These are phyloP conservation scores for Fusarium kyushuense DNA, from an alignment of 2,329 filamentous ascomycete genomes.

Conservation along the genomic window DNA sequence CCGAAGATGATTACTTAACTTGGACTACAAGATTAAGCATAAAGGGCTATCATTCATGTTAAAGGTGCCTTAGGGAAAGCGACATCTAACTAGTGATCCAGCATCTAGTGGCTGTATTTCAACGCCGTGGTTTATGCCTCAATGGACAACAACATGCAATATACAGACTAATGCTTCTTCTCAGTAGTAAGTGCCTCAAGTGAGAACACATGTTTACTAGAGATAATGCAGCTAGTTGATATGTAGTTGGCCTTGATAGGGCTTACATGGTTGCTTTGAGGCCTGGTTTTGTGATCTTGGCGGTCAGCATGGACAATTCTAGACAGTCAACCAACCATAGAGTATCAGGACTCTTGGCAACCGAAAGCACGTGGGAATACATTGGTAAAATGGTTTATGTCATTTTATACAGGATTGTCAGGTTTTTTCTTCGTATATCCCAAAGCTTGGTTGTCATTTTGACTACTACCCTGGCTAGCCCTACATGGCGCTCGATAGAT, in stretches of 20 bases:
- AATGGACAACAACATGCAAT: background rate
- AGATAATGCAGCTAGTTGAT: background rate
- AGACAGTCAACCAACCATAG: background rate
- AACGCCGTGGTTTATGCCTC: background rate
- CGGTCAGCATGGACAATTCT: constrained; percentile 17
- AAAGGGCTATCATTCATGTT: background rate
- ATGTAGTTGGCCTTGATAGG: background rate
- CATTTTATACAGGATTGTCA: background rate
- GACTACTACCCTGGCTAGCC: background rate
- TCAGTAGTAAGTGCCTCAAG: background rate
- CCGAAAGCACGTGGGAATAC: background rate
- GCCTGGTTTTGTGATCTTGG: constrained; percentile 5
- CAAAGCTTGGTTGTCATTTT: background rate
- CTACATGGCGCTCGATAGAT: background rate
- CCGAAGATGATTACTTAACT: background rate
- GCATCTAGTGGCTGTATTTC: background rate
- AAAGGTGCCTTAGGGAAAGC: too few species aligned
- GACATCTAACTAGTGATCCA: too few species aligned
- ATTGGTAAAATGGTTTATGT: background rate
- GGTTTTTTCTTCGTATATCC: background rate
- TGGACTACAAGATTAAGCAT: background rate
- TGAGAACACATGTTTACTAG: background rate
- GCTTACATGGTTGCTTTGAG: constrained; percentile 10
- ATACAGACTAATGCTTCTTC: background rate
- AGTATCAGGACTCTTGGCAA: background rate